phyloP scores from a whole-genome alignment of 2,329 filamentous ascomycete genomes.

The Cladobotryum protrusum region DNA sequence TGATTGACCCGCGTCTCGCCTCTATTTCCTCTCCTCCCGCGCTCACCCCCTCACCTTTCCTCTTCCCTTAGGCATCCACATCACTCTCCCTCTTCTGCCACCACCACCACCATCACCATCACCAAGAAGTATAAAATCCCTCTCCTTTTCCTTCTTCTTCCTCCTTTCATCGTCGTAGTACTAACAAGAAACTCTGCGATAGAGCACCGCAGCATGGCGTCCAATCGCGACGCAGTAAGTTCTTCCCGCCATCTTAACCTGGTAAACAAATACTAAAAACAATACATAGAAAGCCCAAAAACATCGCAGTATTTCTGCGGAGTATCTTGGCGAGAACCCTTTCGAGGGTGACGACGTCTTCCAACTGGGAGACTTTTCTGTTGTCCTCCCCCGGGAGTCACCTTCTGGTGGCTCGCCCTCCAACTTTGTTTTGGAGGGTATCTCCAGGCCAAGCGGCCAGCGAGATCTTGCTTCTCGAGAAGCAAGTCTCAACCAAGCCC shows the following conservation, averaged over 20 bases:
- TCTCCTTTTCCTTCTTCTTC: background rate
- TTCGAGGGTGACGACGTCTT: slow-evolving; percentile 6
- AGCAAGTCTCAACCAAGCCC: slow-evolving; percentile 1
- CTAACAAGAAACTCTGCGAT: too few species aligned
- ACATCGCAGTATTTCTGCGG: background rate
- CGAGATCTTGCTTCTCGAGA: slow-evolving; percentile 2
- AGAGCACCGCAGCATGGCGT: background rate
- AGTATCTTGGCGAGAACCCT: slow-evolving; percentile 10
- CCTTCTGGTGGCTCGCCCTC: background rate
- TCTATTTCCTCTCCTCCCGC: background rate
- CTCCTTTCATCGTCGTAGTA: background rate
- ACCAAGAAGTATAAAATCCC: background rate
- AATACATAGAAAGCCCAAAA: background rate
- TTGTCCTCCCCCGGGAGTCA: background rate
- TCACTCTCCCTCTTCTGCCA: background rate
- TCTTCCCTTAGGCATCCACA: background rate
- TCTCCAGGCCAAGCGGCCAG: background rate
- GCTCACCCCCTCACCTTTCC: background rate
- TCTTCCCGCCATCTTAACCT: background rate
- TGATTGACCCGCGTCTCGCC: background rate
- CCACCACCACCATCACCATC: background rate
- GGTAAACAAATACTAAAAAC: background rate
- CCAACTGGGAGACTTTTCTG: slow-evolving; percentile 1
- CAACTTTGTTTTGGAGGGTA: slow-evolving; percentile 9
- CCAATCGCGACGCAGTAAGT: background rate